phyloP scores from a whole-genome alignment of 768 basidiomycete species.

The Naganishia onofrii region DNA sequence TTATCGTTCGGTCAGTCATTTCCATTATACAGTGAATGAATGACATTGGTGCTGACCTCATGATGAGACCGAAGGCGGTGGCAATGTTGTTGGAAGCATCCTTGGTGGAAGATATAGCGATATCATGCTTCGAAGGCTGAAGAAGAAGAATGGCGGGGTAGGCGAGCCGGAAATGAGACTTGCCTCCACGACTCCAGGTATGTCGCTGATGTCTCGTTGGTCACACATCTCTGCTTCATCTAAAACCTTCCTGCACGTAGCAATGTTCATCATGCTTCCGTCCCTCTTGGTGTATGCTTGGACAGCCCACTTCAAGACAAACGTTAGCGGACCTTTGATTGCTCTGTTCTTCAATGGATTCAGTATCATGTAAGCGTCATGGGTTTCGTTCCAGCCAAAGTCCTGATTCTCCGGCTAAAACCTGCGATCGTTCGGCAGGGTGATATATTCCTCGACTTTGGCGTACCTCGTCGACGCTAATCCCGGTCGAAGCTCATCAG shows the following conservation, averaged over 20 bases:
- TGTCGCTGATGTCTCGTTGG: background rate
- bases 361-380: constrained; percentile 63
- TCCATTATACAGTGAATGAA: background rate
- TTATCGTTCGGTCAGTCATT: constrained; percentile 62
- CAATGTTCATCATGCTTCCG: constrained; percentile 63
- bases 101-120: constrained; percentile 65
- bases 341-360: constrained; percentile 72
- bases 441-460: constrained; percentile 67
- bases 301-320: constrained; percentile 64
- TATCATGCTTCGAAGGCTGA: constrained; percentile 55
- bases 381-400: background rate
- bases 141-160: constrained; percentile 56
- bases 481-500: constrained; percentile 68
- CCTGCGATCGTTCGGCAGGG: constrained; percentile 48
- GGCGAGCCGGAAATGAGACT: constrained; percentile 59
- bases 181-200: constrained; percentile 19
- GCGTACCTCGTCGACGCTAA: constrained; percentile 88
- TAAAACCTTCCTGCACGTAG: constrained; percentile 36
- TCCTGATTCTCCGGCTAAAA: background rate
- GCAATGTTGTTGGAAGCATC: constrained; percentile 60
- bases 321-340: constrained; percentile 68
- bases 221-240: background rate
- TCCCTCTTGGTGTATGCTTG: constrained; percentile 71
- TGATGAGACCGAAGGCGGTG: constrained; percentile 64
- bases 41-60: constrained; percentile 60